These are phyloP conservation scores for Cercospora sesami DNA, from an alignment of 2,329 filamentous ascomycete genomes.

Conservation along the genomic window DNA sequence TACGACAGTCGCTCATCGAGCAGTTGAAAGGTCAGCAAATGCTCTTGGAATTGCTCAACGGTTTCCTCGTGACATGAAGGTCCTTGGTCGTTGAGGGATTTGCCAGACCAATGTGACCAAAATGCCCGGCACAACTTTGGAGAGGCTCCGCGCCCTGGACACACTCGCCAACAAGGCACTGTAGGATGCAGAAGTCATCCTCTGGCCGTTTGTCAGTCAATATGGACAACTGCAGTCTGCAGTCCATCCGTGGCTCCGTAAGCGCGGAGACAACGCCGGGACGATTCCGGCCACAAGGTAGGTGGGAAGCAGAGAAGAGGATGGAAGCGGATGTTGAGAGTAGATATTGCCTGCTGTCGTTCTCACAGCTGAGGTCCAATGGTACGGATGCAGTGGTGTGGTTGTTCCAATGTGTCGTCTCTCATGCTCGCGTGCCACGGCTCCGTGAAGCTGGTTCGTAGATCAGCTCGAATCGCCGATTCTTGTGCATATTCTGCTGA, in stretches of 20 bases:
- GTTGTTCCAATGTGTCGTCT: neutral
- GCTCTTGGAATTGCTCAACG: neutral
- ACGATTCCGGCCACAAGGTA: neutral
- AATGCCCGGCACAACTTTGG: neutral
- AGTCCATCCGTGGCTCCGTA: neutral
- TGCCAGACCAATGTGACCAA: neutral
- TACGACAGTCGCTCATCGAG: neutral
- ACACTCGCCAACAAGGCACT: neutral
- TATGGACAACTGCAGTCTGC: neutral
- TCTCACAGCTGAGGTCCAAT: neutral
- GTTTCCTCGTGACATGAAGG: neutral
- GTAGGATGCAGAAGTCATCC: neutral
- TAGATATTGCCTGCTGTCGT: neutral
- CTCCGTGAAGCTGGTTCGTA: neutral
- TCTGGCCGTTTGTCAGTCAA: neutral
- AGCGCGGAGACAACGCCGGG: neutral
- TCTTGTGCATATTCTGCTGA: constrained; percentile 1
- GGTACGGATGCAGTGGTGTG: constrained; percentile 3
- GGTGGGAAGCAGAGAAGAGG: neutral
- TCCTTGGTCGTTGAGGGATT: neutral
- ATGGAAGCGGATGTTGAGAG: neutral
- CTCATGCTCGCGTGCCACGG: neutral
- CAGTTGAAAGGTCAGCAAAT: neutral
- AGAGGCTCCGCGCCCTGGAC: neutral
- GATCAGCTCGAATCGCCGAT: constrained; percentile 7